Evolutionary conservation across 805 yeast species (phyloP).

Genomic region (baker's yeast (Saccharomyces cerevisiae)): DNA sequence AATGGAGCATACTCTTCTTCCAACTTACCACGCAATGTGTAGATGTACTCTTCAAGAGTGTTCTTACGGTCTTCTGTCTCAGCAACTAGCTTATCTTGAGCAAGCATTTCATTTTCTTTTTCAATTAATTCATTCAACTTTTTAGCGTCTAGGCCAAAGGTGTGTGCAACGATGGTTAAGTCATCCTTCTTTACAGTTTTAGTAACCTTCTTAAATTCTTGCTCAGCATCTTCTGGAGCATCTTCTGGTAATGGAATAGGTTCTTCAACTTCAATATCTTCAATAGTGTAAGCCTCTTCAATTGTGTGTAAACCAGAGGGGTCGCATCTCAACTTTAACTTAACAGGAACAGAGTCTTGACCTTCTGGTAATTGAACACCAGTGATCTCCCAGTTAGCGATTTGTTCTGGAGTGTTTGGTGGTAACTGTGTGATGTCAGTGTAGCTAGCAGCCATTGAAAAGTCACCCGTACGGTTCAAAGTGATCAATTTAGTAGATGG

Average conservation of each 20-base stretch:
- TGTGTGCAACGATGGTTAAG: slow-evolving; percentile 49
- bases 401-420: slow-evolving; percentile 50
- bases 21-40: slow-evolving; percentile 91
- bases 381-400: slow-evolving; percentile 76
- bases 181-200: slow-evolving; percentile 86
- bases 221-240: slow-evolving; percentile 56
- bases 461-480: slow-evolving; percentile 81
- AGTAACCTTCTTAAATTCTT: slow-evolving; percentile 81
- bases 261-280: slow-evolving; percentile 83
- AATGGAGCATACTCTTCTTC: slow-evolving; percentile 82
- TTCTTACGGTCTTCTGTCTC: slow-evolving; percentile 98
- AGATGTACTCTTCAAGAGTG: slow-evolving; percentile 95
- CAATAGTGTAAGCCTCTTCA: slow-evolving; percentile 89
- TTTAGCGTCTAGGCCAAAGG: slow-evolving; percentile 52
- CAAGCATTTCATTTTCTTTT: slow-evolving; percentile 70
- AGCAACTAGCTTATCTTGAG: slow-evolving; percentile 90
- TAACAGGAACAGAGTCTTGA: slow-evolving; percentile 68
- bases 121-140: slow-evolving; percentile 58
- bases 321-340: slow-evolving; percentile 90
- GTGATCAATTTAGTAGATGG: slow-evolving; percentile 94
- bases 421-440: slow-evolving; percentile 68
- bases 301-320: slow-evolving; percentile 90
- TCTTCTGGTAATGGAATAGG: slow-evolving; percentile 49
- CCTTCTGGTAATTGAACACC: slow-evolving; percentile 80
- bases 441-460: slow-evolving; percentile 76